Evolutionary conservation across 495 filamentous ascomycete species (phyloP), one percentile per base, ranked within the genome.

Genomic region (Bombardia bombarda): DNA sequence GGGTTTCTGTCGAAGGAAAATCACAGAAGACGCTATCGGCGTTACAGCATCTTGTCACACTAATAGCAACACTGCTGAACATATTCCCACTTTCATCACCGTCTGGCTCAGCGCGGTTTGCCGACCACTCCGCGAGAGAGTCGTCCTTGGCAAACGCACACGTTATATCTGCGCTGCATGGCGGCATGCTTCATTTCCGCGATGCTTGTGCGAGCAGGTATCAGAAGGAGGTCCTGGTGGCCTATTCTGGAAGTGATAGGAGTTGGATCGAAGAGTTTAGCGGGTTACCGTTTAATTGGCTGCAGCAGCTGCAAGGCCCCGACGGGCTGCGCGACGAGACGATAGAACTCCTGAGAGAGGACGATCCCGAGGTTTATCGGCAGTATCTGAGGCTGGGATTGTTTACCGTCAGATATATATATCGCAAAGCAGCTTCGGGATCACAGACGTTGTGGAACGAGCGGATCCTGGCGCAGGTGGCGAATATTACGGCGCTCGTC

Each of bases 401-500:
- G 10, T 56, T 56, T 31, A 34, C 45, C 2, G 45, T 58, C 19
- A 50, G 47, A 26, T 19, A 34, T 2, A 37, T 62, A 1, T 62
- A 62, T 38, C 43, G 46, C 9, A 32, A 21, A 8, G 60, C 48
- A 22, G 18, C 46, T 10, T 24, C 32, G 4, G 42, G 45, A 3
- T 13, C 43, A 14, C 43, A 20, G 24, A 34, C 20, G 10, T 32
- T 46, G 20, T 61, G 54, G 57, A 46, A 26, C n/a, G 60, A 53
- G 32, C 32, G 46, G 12, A 32, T 52, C 18, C 42, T 60, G 20
- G 41, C 40, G 2, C 60, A 60, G 32, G 30, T 58, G 23, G 50
- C 52, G 1, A 53, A 56, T n/a, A 60, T 58, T 42, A 52, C 60
- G 13, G 52, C 55, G 0, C 34, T 58, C 8, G 55, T 60, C n/a